These are phyloP conservation scores for Xylaria sp. DNA, from an alignment of 2,329 filamentous ascomycete species.

Conservation along the genomic window DNA sequence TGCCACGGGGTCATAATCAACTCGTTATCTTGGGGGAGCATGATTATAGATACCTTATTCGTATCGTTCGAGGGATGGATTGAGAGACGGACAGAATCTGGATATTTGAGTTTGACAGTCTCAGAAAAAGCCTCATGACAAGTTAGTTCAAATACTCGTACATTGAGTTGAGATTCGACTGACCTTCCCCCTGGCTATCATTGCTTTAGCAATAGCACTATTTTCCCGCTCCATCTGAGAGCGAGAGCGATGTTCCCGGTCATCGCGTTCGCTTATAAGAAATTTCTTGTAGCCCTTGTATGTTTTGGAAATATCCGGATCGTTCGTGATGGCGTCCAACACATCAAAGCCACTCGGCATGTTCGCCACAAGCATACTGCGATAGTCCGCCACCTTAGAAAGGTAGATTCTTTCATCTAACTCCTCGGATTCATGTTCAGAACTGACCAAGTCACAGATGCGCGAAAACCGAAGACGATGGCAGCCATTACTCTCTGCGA, in stretches of 20 bases:
- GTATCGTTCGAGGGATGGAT: conserved; percentile 26
- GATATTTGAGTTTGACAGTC: conserved; percentile 17
- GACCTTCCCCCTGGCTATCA: conserved; percentile 28
- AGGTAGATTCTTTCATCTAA: conserved; percentile 22
- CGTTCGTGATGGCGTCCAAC: conserved; percentile 20
- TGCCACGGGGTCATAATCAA: conserved; percentile 29
- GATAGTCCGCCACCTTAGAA: conserved; percentile 12
- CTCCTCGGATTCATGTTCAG: conserved; percentile 11
- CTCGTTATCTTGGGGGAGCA: conserved; percentile 25
- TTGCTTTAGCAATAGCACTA: conserved; percentile 23
- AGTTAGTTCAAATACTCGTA: not conserved
- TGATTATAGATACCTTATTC: conserved; percentile 25
- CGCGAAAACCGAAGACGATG: conserved; percentile 22
- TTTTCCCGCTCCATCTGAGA: conserved; percentile 28
- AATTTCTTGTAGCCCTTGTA: conserved; percentile 30
- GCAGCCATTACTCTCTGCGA: conserved; percentile 23
- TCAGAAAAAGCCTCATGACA: conserved; percentile 23
- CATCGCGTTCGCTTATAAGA: conserved; percentile 24
- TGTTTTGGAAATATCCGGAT: conserved; percentile 19
- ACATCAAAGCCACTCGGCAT: conserved; percentile 22
- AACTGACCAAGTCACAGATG: conserved; percentile 24
- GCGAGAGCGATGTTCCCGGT: conserved; percentile 16
- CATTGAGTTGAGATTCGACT: not conserved
- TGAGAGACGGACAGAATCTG: conserved; percentile 23
- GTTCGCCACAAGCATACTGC: conserved; percentile 16